Percentiles rank a stretch among this genome's conserved stretches.
These are phyloP conservation scores for Ochromonas danica DNA, from an alignment of 108 stramenopile species.

Conservation along the genomic window DNA sequence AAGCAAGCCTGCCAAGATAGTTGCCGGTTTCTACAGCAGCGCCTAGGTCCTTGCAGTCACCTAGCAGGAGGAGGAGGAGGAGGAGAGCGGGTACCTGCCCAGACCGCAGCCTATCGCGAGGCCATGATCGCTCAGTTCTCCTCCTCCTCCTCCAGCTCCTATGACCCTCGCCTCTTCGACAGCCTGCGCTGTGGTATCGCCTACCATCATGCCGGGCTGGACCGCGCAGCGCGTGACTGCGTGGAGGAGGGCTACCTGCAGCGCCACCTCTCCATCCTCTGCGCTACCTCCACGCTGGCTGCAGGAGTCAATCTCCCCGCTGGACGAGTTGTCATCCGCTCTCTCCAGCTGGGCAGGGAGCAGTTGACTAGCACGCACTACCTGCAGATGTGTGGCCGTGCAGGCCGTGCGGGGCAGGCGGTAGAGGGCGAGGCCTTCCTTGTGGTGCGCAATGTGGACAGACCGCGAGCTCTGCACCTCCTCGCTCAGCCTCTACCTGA, in stretches of 20 bases:
- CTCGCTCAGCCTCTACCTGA: background rate
- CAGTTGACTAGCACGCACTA: conserved; percentile 27
- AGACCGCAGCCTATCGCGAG: background rate
- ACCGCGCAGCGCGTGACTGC: conserved; percentile 43
- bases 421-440: conserved; percentile 1
- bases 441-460: background rate
- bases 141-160: background rate
- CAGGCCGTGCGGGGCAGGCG: conserved; percentile 40
- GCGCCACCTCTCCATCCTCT: conserved; percentile 41
- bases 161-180: background rate
- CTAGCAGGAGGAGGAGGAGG: too few relatives aligned
- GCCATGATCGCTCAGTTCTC: background rate
- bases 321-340: conserved; percentile 47
- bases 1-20: background rate
- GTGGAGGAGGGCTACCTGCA: conserved; percentile 47
- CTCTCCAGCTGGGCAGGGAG: background rate
- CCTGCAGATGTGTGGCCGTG: conserved; percentile 52
- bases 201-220: conserved; percentile 51
- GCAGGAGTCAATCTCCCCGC: conserved; percentile 60
- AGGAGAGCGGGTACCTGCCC: background rate
- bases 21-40: background rate
- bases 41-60: too few relatives aligned
- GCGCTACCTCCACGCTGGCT: conserved; percentile 56
- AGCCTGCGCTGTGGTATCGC: conserved; percentile 43
- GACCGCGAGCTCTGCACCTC: background rate